Evolutionary conservation across 345 rosid genomes (phyloP), one percentile per base, ranked within the genome.

Genomic region (Limnanthes douglasii): DNA sequence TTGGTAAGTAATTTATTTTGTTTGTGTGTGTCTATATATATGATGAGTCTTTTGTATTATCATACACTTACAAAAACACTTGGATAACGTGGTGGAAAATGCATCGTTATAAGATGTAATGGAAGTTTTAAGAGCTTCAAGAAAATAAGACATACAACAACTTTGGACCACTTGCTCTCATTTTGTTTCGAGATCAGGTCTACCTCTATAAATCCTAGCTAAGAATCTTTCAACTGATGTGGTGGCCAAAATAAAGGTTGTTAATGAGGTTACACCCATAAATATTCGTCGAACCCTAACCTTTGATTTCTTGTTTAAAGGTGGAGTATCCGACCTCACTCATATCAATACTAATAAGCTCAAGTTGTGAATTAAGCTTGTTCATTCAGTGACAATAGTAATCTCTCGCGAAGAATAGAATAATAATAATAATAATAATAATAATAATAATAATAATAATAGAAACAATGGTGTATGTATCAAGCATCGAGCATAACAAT

Each of bases 251-350:
- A 85, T 92, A 6, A 93, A 92, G 51, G 99, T 96, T 3, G 93
- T 92, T 0, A 96, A 88, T 35, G 96, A 94, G n/a, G 56, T 78
- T 42, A 85, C 93, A 21, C 99, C 99, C 1, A 57, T 92, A 6
- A 96, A 92, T 54, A 69, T 85, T 39, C 80, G 85, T 12, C 58
- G 95, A 46, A 86, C 93, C 55, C 75, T 92, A 53, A 92, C 99
- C 9, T 92, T 96, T 2, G 99, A 92, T 63, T 92, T 92, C 73
- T 65, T 92, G 67, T 92, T 92, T 65, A 92, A 92, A 60, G 99
- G 96, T 46, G 90, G 94, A 8, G 90, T 85, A 23, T 96, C 99
- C 3, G 99, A 94, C 54, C 26, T 85, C 21, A 71, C 80, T 37
- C 96, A 85, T 51, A 78, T 85, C 24, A 96, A 92, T 39, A 96